These are phyloP conservation scores for Phalaenopsis hybrid DNA, from an alignment of 116 monocot genomes.

Conservation along the genomic window DNA sequence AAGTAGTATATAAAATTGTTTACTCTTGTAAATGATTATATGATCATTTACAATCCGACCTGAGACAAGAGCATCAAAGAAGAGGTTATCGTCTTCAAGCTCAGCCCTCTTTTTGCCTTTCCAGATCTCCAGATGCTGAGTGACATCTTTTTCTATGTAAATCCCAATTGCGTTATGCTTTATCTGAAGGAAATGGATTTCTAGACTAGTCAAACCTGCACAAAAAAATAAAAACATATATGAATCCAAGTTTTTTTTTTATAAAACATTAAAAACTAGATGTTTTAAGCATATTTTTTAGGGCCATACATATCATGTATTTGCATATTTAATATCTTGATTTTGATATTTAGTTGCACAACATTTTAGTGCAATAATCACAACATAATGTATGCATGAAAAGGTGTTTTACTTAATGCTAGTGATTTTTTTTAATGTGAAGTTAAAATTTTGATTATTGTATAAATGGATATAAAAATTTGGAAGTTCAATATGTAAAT, in stretches of 20 bases:
- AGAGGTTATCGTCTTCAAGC: constrained; percentile 52
- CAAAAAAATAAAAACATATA: neutral
- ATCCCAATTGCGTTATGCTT: constrained; percentile 85
- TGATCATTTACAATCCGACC: constrained; percentile 18
- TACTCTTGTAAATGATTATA: neutral
- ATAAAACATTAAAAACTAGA: no score
- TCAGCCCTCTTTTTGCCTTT: constrained; percentile 60
- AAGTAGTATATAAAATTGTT: neutral
- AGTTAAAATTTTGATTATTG: no score
- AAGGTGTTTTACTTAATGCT: no score
- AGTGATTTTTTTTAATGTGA: no score
- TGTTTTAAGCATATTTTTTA: no score
- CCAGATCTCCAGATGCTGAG: constrained; percentile 46
- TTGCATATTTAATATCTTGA: no score
- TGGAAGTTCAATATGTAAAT: no score
- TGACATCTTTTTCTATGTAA: constrained; percentile 51
- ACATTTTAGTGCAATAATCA: no score
- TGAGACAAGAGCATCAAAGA: constrained; percentile 65
- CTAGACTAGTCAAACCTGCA: constrained; percentile 82
- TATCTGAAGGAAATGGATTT: constrained; percentile 94
- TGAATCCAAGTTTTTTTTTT: neutral
- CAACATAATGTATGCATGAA: no score
- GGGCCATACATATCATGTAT: no score
- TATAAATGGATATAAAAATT: no score
- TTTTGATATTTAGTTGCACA: no score